Percentiles rank a stretch among this genome's conserved stretches.
phyloP scores from a whole-genome alignment of 352 stramenopile genomes.

The Phytophthora nicotianae region DNA sequence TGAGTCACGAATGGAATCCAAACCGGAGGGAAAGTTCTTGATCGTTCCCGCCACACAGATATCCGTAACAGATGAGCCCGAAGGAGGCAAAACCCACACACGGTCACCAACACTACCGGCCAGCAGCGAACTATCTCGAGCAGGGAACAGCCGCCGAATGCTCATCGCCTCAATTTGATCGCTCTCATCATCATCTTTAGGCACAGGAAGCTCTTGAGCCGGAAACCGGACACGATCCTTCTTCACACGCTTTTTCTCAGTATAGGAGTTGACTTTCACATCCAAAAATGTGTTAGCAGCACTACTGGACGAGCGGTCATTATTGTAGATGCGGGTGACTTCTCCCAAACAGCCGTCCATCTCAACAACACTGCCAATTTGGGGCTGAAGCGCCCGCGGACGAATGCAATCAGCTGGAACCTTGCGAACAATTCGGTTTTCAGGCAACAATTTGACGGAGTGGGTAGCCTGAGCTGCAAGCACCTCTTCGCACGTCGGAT shows the following conservation, averaged over 20 bases:
- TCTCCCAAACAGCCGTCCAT: constrained; percentile 69
- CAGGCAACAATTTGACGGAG: constrained; percentile 49
- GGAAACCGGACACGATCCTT: constrained; percentile 62
- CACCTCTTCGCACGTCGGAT: constrained; percentile 25
- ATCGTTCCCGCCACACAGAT: constrained; percentile 65
- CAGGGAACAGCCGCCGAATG: constrained; percentile 67
- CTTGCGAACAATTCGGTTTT: constrained; percentile 48
- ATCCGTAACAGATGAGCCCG: constrained; percentile 32
- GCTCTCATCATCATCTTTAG: constrained; percentile 23
- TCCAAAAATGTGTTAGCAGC: constrained; percentile 40
- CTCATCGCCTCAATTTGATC: constrained; percentile 73
- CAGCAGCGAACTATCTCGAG: constrained; percentile 60
- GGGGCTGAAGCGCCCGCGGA: constrained; percentile 36
- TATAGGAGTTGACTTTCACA: constrained; percentile 51
- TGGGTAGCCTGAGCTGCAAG: constrained; percentile 30
- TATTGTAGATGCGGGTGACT: constrained; percentile 52
- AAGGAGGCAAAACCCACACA: constrained; percentile 64
- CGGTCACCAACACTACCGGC: constrained; percentile 61
- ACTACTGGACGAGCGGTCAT: constrained; percentile 17
- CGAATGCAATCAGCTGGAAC: constrained; percentile 53
- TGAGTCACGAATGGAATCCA: constrained; percentile 53
- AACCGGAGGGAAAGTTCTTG: constrained; percentile 60
- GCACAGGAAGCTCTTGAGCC: constrained; percentile 13
- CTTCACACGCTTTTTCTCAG: constrained; percentile 62
- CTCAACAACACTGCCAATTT: constrained; percentile 77